Evolutionary conservation across 164 flowering plant species (phyloP), one percentile per base, ranked within the genome.

Genomic region (Saururus chinensis): DNA sequence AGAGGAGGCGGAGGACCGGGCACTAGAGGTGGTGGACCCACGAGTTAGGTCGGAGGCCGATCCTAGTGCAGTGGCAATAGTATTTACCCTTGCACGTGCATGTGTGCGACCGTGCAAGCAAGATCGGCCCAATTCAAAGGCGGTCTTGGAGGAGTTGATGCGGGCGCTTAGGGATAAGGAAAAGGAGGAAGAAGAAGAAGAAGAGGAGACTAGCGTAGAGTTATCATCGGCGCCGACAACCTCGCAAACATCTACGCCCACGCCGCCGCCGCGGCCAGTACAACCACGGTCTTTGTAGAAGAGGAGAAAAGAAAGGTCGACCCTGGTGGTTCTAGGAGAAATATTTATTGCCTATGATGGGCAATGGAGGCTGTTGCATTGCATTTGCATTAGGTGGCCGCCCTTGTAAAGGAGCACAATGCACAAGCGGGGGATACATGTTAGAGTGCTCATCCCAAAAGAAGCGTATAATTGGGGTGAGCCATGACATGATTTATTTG

Each of bases 21-120:
- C 4, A 26, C 9, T 12, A 20, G 60, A 41, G 16, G 35, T 66
- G 14, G 59, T 17, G n/a, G 69, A 66, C 55, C 64, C 54, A 20
- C 22, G 49, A 63, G 54, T 66, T 22, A 63, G 26, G 8, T 7
- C 54, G 22, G 60, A 19, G 9, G 12, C 61, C 0, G 64, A 66
- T 11, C 14, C 42, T 19, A 30, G 53, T 12, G 54, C 60, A 26
- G 14, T 66, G 30, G 26, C 9, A 54, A 59, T 40, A 53, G 59
- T 66, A 21, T 61, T 66, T 53, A 21, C 55, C 26, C 22, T 66
- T n/a, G 69, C 69, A 9, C 60, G 49, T 25, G 13, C 21, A 13
- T 66, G 69, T 53, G 69, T 66, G 59, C 42, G 17, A 25, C 64
- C 60, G 22, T 26, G 55, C 60, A 61, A 56, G 55, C 35, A 54